Percentiles rank a stretch among this genome's conserved stretches.
Conservation (phyloP, 495 filamentous ascomycete genomes). For the Xylaria grammica region DNA sequence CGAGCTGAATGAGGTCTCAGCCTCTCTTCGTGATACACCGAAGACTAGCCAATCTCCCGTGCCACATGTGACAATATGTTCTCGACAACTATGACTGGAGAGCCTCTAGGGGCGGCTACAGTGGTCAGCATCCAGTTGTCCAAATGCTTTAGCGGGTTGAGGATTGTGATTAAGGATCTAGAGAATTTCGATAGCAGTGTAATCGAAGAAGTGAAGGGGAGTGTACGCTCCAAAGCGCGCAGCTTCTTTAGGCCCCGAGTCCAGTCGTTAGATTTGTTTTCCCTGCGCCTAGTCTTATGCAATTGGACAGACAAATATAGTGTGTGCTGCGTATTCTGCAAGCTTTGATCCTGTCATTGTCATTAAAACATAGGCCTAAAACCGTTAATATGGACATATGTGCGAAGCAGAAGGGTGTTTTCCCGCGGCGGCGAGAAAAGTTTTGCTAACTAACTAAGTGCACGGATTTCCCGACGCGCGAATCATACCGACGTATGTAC, state of each 20-base stretch:
- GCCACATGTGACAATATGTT: too few relatives aligned
- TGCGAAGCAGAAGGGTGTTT: neutral
- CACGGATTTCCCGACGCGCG: too few relatives aligned
- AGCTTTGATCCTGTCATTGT: conserved; percentile 39
- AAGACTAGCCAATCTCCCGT: too few relatives aligned
- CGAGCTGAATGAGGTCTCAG: too few relatives aligned
- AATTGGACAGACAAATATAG: conserved; percentile 50
- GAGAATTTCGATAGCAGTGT: conserved; percentile 26
- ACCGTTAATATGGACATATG: conserved; percentile 13
- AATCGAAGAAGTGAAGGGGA: conserved; percentile 8
- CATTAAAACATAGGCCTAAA: neutral
- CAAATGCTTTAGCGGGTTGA: conserved; percentile 3
- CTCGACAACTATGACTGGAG: conserved; percentile 31
- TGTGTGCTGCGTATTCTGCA: conserved; percentile 43
- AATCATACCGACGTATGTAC: too few relatives aligned
- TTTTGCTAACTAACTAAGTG: neutral
- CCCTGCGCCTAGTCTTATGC: conserved; percentile 56
- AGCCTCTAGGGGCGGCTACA: conserved; percentile 10
- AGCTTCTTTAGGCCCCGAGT: conserved; percentile 55
- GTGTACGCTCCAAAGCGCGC: conserved; percentile 42
- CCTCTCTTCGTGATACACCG: too few relatives aligned
- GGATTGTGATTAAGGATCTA: conserved; percentile 31
- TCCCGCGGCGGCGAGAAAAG: conserved; percentile 7
- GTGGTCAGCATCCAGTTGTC: conserved; percentile 37
- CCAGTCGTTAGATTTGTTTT: conserved; percentile 51